These are phyloP conservation scores for Yarrowia hollandica DNA, from an alignment of 805 yeast genomes.

Conservation along the genomic window DNA sequence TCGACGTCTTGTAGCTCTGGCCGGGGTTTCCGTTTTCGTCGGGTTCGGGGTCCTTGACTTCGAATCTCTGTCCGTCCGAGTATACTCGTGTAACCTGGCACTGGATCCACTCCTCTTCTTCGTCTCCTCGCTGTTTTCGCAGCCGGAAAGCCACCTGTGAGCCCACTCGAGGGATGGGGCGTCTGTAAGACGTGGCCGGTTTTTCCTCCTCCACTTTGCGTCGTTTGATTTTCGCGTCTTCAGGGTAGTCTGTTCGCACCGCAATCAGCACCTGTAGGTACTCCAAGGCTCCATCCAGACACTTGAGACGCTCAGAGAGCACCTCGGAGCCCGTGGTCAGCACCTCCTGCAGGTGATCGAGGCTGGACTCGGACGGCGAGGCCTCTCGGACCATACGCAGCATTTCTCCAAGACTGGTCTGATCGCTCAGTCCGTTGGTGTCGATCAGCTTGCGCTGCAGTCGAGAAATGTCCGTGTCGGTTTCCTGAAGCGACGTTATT, in stretches of 20 bases:
- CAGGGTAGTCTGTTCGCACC: slow-evolving; percentile 15
- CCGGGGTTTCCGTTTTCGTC: slow-evolving; percentile 91
- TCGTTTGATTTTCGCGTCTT: slow-evolving; percentile 15
- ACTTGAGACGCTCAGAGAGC: slow-evolving; percentile 24
- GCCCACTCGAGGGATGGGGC: slow-evolving; percentile 47
- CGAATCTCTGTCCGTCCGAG: slow-evolving; percentile 75
- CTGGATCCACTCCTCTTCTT: slow-evolving; percentile 93
- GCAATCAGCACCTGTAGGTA: slow-evolving; percentile 25
- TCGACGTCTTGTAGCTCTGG: slow-evolving; percentile 75
- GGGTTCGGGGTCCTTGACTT: slow-evolving; percentile 97
- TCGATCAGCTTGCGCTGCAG: slow-evolving; percentile 20
- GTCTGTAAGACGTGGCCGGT: not conserved
- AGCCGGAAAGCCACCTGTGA: slow-evolving; percentile 88
- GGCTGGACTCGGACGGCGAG: slow-evolving; percentile 5
- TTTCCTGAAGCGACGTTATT: slow-evolving; percentile 16
- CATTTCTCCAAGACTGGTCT: slow-evolving; percentile 14
- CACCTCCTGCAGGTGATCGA: slow-evolving; percentile 9
- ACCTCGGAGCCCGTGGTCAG: slow-evolving; percentile 19
- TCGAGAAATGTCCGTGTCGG: slow-evolving; percentile 19
- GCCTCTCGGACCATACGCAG: slow-evolving; percentile 14
- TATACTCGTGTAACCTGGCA: slow-evolving; percentile 80
- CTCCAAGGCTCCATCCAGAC: slow-evolving; percentile 18
- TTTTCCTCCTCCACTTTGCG: slow-evolving; percentile 21
- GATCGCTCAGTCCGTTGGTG: slow-evolving; percentile 12
- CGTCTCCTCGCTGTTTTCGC: slow-evolving; percentile 44